Evolutionary conservation across 345 rosid genomes (phyloP), one percentile per base, ranked within the genome.

Genomic region (Corymbia maculata): DNA sequence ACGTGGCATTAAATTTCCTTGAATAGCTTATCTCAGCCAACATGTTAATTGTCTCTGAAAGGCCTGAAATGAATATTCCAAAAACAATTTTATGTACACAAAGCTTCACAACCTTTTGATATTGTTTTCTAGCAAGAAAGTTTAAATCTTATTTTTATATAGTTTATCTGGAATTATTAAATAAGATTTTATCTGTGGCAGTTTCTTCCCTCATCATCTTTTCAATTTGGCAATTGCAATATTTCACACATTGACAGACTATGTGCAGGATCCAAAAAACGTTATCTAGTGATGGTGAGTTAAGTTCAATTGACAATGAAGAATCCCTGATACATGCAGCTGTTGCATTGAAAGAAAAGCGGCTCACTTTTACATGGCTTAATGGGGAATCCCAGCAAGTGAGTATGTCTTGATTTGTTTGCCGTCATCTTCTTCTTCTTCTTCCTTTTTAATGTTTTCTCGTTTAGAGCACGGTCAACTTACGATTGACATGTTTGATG

Each of bases 311-410:
- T 90, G 91, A 91, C 86, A 89, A 89, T 85, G 94, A 93, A 86
- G 91, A 51, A 86, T 88, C 91, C 53, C 64, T 70, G 57, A 26
- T 86, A 87, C 85, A 92, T 53, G 94, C 96, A 51, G 93, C 91
- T 79, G 84, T 66, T 88, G 95, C 99, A 61, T 90, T 94, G 70
- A 90, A 90, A 91, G 91, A 89, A 85, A 96, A 95, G 91, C 94
- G 97, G 87, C 91, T 96, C 90, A 91, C 99, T 70, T 96, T 97
- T 89, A 92, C 94, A 52, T 97, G 99, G 99, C 99, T 97, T 84
- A 96, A 97, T 87, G 99, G 99, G 75, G 99, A 96, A 92, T 93
- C 91, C 87, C 99, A 97, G 90, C 90, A 91, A 87, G 99, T 97
- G 90, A 91, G 94, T 95, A 86, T 79, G 55, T 42, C 79, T 57